These are phyloP conservation scores for Fusarium denticulatum DNA, from an alignment of 2,329 filamentous ascomycete genomes.

Conservation along the genomic window DNA sequence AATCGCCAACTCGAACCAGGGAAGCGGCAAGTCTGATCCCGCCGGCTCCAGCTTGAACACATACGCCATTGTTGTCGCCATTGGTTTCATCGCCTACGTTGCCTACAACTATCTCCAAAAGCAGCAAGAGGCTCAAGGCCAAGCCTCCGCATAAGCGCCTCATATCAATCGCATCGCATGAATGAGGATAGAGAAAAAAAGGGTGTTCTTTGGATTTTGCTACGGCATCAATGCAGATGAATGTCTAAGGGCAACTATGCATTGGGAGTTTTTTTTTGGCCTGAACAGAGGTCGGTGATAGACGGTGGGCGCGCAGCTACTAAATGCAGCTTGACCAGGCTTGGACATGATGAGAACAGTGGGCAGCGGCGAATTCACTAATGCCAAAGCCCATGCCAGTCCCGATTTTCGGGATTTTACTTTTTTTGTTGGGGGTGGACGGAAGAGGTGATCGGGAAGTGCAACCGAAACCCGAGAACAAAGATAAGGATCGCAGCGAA, in stretches of 20 bases:
- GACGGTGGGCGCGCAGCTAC: constrained; percentile 33
- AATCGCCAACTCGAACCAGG: constrained; percentile 59
- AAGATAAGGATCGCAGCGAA: constrained; percentile 39
- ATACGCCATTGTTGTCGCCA: constrained; percentile 83
- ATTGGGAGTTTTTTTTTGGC: constrained; percentile 40
- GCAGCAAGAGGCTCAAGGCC: constrained; percentile 51
- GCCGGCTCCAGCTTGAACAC: constrained; percentile 78
- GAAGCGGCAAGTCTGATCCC: constrained; percentile 56
- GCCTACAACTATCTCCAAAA: constrained; percentile 86
- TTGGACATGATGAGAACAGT: constrained; percentile 40
- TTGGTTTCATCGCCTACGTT: constrained; percentile 79
- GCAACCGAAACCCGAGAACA: constrained; percentile 13
- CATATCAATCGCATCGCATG: constrained; percentile 20
- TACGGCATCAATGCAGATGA: constrained; percentile 33
- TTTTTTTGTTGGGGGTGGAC: constrained; percentile 39
- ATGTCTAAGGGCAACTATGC: constrained; percentile 29
- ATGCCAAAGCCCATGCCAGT: constrained; percentile 19
- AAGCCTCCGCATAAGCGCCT: constrained; percentile 43
- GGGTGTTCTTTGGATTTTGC: constrained; percentile 15
- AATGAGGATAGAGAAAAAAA: constrained; percentile 6
- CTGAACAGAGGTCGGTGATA: constrained; percentile 33
- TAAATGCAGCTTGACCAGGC: constrained; percentile 14
- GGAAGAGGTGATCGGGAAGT: constrained; percentile 20
- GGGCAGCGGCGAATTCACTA: constrained; percentile 15
- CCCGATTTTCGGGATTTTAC: constrained; percentile 22